phyloP scores from a whole-genome alignment of 2,329 filamentous ascomycete species.

The Pseudogymnoascus sp. region DNA sequence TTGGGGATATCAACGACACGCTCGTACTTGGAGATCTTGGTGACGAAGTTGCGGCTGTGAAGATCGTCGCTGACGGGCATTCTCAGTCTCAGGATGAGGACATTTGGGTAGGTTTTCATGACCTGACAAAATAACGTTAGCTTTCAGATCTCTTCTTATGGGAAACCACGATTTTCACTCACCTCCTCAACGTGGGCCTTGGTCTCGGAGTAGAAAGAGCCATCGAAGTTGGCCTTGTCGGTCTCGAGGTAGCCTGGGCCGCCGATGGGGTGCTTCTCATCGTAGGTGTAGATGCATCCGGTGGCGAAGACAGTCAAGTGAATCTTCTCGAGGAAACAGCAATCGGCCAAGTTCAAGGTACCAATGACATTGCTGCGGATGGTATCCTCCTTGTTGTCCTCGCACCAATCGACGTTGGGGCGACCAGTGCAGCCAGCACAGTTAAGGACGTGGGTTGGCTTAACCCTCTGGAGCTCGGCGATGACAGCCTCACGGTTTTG shows the following conservation, averaged over 20 bases:
- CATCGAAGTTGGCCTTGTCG: constrained; percentile 56
- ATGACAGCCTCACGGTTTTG: constrained; percentile 52
- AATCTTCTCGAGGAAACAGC: constrained; percentile 49
- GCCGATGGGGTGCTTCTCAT: constrained; percentile 51
- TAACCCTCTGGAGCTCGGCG: constrained; percentile 47
- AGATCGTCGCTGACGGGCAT: constrained; percentile 65
- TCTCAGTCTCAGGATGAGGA: constrained; percentile 56
- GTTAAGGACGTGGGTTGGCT: constrained; percentile 60
- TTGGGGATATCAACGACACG: constrained; percentile 61
- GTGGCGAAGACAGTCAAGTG: constrained; percentile 61
- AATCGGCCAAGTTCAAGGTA: constrained; percentile 54
- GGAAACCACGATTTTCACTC: constrained; percentile 21
- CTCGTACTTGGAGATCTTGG: constrained; percentile 59
- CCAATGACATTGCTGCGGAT: constrained; percentile 61
- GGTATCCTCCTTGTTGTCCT: constrained; percentile 60
- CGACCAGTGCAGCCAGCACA: constrained; percentile 58
- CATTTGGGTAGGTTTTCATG: constrained; percentile 53
- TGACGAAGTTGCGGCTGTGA: constrained; percentile 59
- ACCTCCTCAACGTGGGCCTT: constrained; percentile 60
- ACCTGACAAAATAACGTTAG: constrained; percentile 34
- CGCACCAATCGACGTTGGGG: constrained; percentile 65
- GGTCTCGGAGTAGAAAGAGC: constrained; percentile 61
- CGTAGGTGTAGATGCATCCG: constrained; percentile 60
- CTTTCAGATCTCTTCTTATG: neutral
- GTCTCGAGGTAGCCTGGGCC: constrained; percentile 54